phyloP scores from a whole-genome alignment of 2,329 filamentous ascomycete genomes.

The Xylariaceae sp. region DNA sequence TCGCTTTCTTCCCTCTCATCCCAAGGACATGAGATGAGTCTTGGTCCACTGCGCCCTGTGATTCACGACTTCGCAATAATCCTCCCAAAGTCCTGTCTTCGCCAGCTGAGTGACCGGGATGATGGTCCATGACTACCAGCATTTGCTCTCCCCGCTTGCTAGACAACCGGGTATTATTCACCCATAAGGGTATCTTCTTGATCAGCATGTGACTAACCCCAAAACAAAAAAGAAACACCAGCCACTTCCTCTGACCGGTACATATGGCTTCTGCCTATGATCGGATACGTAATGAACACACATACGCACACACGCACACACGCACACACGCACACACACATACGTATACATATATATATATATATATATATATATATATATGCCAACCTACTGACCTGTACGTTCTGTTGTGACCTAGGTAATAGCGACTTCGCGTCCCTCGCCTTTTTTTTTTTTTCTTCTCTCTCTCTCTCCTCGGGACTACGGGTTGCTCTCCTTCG shows the following conservation, averaged over 20 bases:
- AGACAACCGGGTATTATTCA: slow-evolving; percentile 16
- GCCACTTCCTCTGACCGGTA: slow-evolving; percentile 14
- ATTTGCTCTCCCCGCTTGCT: slow-evolving; percentile 2
- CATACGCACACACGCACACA: not conserved
- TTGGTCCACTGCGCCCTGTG: slow-evolving; percentile 18
- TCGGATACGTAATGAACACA: slow-evolving; percentile 1
- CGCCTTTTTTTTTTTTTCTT: slow-evolving; percentile 20
- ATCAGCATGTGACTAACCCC: slow-evolving; percentile 32
- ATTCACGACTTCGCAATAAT: slow-evolving; percentile 18
- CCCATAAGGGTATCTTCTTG: slow-evolving; percentile 32
- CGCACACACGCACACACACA: slow-evolving; percentile 25
- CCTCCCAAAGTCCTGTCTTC: slow-evolving; percentile 15
- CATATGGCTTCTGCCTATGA: slow-evolving; percentile 26
- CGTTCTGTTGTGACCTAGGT: slow-evolving; percentile 14
- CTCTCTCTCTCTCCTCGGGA: slow-evolving; percentile 9
- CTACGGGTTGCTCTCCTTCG: slow-evolving; percentile 15
- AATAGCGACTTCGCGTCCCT: slow-evolving; percentile 19
- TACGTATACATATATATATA: not conserved
- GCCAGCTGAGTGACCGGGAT: slow-evolving; percentile 24
- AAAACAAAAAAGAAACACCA: slow-evolving; percentile 3
- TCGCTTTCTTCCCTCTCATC: not conserved
- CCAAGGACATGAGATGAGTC: slow-evolving; percentile 11
- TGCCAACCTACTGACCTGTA: slow-evolving; percentile 9
- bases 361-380: slow-evolving; percentile 33
- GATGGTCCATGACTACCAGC: slow-evolving; percentile 19